Evolutionary conservation across 306 rosid species (phyloP), one percentile per base, ranked within the genome.

Genomic region (Prunus kanzakura): DNA sequence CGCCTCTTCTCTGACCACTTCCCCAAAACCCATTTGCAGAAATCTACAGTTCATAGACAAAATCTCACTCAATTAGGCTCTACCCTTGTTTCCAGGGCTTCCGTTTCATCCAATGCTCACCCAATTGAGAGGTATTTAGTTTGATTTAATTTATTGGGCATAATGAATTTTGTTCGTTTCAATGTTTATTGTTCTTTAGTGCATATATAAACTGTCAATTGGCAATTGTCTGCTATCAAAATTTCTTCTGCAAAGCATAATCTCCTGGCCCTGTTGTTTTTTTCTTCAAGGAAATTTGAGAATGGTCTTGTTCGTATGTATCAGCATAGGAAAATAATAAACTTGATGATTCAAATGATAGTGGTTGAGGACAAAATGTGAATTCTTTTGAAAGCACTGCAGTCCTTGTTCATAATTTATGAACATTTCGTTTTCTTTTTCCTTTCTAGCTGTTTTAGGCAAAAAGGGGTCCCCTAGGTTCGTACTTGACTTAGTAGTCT

Each of bases 61-160:
- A 67, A 58, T 8, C 79, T 41, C 46, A 27, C 46, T 10, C 51
- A 77, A 50, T 18, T 38, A 29, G 22, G 65, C 23, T 45, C 70
- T 3, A 0, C 3, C 11, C 25, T 69, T 13, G 70, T 64, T 32
- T 60, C 76, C 63, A 76, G 80, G 77, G 41, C 47, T 8, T 79
- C 83, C 76, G 41, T n/a, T n/a, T 38, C 83, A 13, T 62, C 80
- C n/a, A 52, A 49, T 41, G 30, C 64, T 29, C 49, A 51, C 43
- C 45, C 82, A 41, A 13, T 67, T 8, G 38, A 69, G 10, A 57
- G 79, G 82, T 61, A 52, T 62, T 62, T 62, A 4, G 29, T 8
- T 4, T 25, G 41, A 35, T 35, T 35, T 23, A 3, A 11, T 13
- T 20, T 10, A 4, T 0, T 23, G 49, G 19, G 6, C 56, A 51